Conservation (phyloP, 495 filamentous ascomycete genomes). For the Penicillium maclennaniae region DNA sequence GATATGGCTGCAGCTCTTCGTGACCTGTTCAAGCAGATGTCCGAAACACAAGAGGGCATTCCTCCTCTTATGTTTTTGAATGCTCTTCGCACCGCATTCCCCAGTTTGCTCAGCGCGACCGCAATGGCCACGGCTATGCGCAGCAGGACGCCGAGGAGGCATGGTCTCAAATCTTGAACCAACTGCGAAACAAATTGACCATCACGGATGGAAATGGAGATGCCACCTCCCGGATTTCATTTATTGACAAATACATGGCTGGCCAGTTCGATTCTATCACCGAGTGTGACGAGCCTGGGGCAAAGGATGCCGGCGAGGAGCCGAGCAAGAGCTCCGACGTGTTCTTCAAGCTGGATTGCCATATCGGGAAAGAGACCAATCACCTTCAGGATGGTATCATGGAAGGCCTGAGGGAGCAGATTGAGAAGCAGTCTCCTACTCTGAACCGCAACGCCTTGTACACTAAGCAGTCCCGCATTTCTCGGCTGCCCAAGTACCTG, state of each 20-base stretch:
- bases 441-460: conserved; percentile 78
- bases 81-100: conserved; percentile 73
- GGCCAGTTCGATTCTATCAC: conserved; percentile 73
- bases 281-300: conserved; percentile 77
- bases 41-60: conserved; percentile 83
- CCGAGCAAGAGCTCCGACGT: conserved; percentile 60
- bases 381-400: conserved; percentile 84
- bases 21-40: conserved; percentile 91
- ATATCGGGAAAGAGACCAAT: conserved; percentile 81
- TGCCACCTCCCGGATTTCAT: conserved; percentile 54
- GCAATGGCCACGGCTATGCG: conserved; percentile 76
- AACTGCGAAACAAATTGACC: conserved; percentile 76
- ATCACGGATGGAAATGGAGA: conserved; percentile 51
- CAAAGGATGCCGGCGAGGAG: conserved; percentile 71
- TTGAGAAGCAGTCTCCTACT: conserved; percentile 79
- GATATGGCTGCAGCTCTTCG: conserved; percentile 80
- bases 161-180: conserved; percentile 93
- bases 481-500: conserved; percentile 87
- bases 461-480: conserved; percentile 84
- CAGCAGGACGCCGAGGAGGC: conserved; percentile 98
- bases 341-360: conserved; percentile 93
- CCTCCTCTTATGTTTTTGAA: conserved; percentile 81
- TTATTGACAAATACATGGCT: conserved; percentile 85
- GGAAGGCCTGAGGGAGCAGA: conserved; percentile 76
- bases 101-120: conserved; percentile 88